Evolutionary conservation across 1,284 basidiomycete species (phyloP).

Genomic region (Sanghuangporus baumii): DNA sequence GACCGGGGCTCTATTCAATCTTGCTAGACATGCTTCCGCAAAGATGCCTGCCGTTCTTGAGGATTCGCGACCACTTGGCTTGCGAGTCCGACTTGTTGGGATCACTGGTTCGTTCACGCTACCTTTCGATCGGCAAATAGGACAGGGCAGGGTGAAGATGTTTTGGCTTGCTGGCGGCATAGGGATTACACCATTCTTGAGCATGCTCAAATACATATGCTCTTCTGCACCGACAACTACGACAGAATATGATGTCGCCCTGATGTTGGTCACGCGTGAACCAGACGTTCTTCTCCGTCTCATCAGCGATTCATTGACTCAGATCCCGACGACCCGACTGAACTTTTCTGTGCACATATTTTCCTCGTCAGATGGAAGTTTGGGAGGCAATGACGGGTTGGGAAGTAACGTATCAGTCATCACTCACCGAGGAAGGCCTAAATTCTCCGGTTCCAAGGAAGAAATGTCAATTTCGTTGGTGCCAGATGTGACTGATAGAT

Average conservation of each 20-base stretch:
- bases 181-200: constrained; percentile 53
- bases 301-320: constrained; percentile 26
- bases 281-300: constrained; percentile 40
- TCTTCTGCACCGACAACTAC: neutral
- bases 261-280: constrained; percentile 45
- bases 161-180: constrained; percentile 56
- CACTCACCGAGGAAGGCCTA: constrained; percentile 20
- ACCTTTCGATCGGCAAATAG: constrained; percentile 1
- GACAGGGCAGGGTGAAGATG: constrained; percentile 20
- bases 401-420: constrained; percentile 14
- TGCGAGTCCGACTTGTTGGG: constrained; percentile 31
- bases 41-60: constrained; percentile 34
- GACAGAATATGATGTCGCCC: constrained; percentile 29
- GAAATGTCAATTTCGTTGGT: constrained; percentile 19
- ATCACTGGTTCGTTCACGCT: constrained; percentile 35
- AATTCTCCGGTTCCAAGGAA: neutral
- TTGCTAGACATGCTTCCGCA: constrained; percentile 36
- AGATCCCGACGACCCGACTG: neutral
- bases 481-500: constrained; percentile 11
- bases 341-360: constrained; percentile 22
- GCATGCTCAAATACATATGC: constrained; percentile 36
- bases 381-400: neutral
- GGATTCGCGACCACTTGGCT: constrained; percentile 30
- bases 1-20: constrained; percentile 45
- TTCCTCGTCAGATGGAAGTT: constrained; percentile 16